Percentiles rank a stretch among this genome's conserved stretches.
These are phyloP conservation scores for Tephrocybe sp. DNA, from an alignment of 768 basidiomycete species.

Conservation along the genomic window DNA sequence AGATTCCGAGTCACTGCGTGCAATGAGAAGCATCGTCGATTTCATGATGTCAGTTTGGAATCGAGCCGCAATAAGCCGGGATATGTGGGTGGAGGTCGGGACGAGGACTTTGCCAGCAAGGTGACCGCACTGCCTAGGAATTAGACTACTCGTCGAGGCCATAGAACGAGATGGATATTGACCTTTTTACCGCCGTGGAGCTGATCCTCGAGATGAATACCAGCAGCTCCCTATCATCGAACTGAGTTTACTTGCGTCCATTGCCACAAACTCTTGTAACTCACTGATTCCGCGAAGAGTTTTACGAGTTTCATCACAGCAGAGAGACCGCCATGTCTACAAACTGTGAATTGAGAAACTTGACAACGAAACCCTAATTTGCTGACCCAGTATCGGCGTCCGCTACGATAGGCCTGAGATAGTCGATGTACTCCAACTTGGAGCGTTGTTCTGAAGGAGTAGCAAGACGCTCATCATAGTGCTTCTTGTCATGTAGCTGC, in stretches of 20 bases:
- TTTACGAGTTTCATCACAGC: conserved; percentile 94
- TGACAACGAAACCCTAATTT: not conserved
- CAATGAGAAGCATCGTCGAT: conserved; percentile 85
- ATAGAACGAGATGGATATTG: not conserved
- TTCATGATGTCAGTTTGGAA: conserved; percentile 92
- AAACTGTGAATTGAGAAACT: conserved; percentile 6
- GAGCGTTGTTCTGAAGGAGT: conserved; percentile 61
- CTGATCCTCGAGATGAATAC: conserved; percentile 92
- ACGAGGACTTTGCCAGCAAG: conserved; percentile 92
- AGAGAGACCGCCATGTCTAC: conserved; percentile 88
- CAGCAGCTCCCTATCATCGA: conserved; percentile 69
- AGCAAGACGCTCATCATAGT: conserved; percentile 83
- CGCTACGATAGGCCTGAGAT: conserved; percentile 89
- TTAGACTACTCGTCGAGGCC: not conserved
- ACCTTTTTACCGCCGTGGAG: conserved; percentile 93
- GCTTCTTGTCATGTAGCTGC: conserved; percentile 89
- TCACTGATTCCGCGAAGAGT: conserved; percentile 88
- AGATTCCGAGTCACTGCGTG: conserved; percentile 90
- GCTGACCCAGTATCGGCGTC: conserved; percentile 91
- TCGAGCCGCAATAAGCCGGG: conserved; percentile 80
- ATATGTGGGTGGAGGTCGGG: conserved; percentile 83
- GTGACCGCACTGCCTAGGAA: conserved; percentile 66
- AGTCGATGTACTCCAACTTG: conserved; percentile 80
- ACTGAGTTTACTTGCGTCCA: not conserved
- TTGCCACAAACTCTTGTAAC: not conserved